Base-by-base conservation (phyloP, 225 moss, liverwort and hornwort genomes). In the Climacium dendroides region DNA sequence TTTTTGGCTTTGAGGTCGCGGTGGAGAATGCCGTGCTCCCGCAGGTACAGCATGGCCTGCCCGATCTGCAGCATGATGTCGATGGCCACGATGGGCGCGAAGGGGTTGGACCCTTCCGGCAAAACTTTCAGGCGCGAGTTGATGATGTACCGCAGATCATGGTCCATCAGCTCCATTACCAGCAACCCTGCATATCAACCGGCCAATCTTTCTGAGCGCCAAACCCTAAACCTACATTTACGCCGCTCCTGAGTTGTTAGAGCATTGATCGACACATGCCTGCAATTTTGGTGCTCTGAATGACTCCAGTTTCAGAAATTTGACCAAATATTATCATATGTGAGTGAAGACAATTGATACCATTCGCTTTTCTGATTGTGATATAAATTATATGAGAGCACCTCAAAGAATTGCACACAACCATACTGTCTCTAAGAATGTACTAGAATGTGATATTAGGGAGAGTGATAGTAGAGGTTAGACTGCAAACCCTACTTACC, bases 1-100 rank as follows among this genome's bases (percentile, higher is more conserved):
- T 92, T 92, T 69, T 80, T 89, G 7, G 91, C 80, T 60, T 91
- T 92, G 5, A 92, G 52, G 80, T 92, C 91, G n/a, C 92, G 89
- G 52, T 92, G 92, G 26, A 91, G 61, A 35, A 92, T 69, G n/a
- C 11, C 64, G 19, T 86, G 83, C 5, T 85, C 87, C 43, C 65
- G 48, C 3, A 92, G 85, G 32, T 91, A 84, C 45, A 41, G 34
- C 92, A 92, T 87, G 30, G 91, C 91, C 75, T 92, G 83, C 6
- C 86, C 89, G 55, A 92, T 61, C 80, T 92, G 92, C 14, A 91
- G 80, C 89, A 92, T 91, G 11, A 92, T 50, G 20, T 91, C 86
- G 6, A 91, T 88, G 57, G 88, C 89, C 47, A 91, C 92, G 7
- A 89, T 87, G 25, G 87, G 61, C 17, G 91, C 64, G 53, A 92